These are phyloP conservation scores for Tolypocladium ophioglossoides DNA, from an alignment of 2,329 filamentous ascomycete species.

Conservation along the genomic window DNA sequence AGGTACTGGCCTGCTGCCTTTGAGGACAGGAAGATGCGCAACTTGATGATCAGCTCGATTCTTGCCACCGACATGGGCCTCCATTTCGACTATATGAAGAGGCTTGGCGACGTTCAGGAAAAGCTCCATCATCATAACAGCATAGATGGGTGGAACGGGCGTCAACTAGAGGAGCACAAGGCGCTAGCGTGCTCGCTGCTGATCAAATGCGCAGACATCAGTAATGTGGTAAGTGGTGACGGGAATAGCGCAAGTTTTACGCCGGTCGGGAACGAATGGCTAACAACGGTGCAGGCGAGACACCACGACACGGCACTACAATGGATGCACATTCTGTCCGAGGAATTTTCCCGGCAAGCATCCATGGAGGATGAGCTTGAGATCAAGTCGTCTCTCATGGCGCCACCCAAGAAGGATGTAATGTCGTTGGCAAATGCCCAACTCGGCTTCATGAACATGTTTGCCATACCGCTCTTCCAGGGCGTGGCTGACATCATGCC, in stretches of 20 bases:
- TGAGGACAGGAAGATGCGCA: slow-evolving; percentile 67
- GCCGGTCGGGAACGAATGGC: not conserved
- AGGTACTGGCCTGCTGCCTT: slow-evolving; percentile 84
- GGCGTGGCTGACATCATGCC: slow-evolving; percentile 80
- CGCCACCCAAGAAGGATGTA: slow-evolving; percentile 72
- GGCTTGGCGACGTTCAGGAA: slow-evolving; percentile 68
- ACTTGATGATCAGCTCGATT: slow-evolving; percentile 94
- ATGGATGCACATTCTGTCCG: slow-evolving; percentile 91
- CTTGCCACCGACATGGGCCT: slow-evolving; percentile 95
- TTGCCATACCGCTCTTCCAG: slow-evolving; percentile 85
- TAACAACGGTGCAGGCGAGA: slow-evolving; percentile 50
- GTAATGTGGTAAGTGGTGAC: slow-evolving; percentile 70
- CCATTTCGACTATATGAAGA: slow-evolving; percentile 94
- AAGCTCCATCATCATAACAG: slow-evolving; percentile 59
- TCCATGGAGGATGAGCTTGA: slow-evolving; percentile 82
- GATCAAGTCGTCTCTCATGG: slow-evolving; percentile 79
- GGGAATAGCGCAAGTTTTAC: not conserved
- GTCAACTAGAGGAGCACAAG: slow-evolving; percentile 65
- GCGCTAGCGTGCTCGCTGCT: slow-evolving; percentile 79
- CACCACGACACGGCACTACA: slow-evolving; percentile 70
- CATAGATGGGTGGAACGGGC: slow-evolving; percentile 65
- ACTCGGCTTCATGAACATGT: slow-evolving; percentile 93
- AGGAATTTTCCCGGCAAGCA: slow-evolving; percentile 89
- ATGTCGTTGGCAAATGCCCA: slow-evolving; percentile 79
- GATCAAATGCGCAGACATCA: slow-evolving; percentile 98